These are phyloP conservation scores for Graphiopsis chlorocephala DNA, from an alignment of 2,329 filamentous ascomycete species.

Conservation along the genomic window DNA sequence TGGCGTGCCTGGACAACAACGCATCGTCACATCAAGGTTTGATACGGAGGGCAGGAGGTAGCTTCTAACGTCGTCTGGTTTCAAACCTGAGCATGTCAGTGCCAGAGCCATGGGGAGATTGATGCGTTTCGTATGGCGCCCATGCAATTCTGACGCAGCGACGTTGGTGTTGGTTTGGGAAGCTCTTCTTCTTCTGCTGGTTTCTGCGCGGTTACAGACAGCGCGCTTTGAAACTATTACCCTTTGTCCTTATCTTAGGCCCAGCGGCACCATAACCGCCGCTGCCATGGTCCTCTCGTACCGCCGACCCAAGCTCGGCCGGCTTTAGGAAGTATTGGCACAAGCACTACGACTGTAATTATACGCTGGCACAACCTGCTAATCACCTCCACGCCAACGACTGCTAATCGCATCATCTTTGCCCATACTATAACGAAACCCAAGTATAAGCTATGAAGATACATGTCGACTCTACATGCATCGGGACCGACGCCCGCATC, in stretches of 20 bases:
- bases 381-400: background rate
- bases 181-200: background rate
- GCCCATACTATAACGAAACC: background rate
- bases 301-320: background rate
- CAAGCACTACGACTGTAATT: background rate
- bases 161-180: background rate
- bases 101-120: background rate
- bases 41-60: background rate
- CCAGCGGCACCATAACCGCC: background rate
- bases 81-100: background rate
- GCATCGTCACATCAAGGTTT: background rate
- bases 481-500: background rate
- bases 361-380: background rate
- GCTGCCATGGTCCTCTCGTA: background rate
- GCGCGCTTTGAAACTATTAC: background rate
- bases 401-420: background rate
- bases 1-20: background rate
- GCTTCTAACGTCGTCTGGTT: background rate
- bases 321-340: background rate
- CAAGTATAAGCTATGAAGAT: background rate
- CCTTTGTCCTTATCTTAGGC: background rate
- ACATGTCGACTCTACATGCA: background rate
- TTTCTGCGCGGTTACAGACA: background rate
- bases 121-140: slow-evolving; percentile 1
- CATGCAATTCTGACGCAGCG: background rate